phyloP scores from a whole-genome alignment of 306 rosid species.

The Aeschynomene evenia region DNA sequence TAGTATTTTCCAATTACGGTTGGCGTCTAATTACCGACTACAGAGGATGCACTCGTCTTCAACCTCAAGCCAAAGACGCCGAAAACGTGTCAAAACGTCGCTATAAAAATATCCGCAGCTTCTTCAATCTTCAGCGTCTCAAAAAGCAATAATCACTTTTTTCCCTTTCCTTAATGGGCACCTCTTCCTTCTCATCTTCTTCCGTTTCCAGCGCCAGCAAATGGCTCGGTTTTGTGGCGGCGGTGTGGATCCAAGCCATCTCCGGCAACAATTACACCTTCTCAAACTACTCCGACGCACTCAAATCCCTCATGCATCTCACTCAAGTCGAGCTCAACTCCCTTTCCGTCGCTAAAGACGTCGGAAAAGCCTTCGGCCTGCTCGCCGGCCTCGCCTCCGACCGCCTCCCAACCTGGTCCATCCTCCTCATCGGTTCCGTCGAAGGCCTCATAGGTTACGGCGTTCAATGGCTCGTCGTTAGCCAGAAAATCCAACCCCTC shows the following conservation, averaged over 20 bases:
- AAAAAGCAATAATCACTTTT: no score
- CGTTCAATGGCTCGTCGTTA: constrained; percentile 88
- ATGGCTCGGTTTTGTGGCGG: constrained; percentile 84
- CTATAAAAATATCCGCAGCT: not conserved
- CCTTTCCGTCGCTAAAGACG: constrained; percentile 81
- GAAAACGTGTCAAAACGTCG: not conserved
- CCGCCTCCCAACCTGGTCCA: constrained; percentile 61
- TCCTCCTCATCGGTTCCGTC: constrained; percentile 72
- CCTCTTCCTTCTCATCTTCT: not conserved
- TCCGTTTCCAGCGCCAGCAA: constrained; percentile 46
- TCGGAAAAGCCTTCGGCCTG: constrained; percentile 85
- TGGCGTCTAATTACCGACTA: not conserved
- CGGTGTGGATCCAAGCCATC: constrained; percentile 86
- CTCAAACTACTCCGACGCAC: constrained; percentile 81
- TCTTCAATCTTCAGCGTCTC: no score
- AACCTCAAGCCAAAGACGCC: not conserved
- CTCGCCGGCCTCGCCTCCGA: constrained; percentile 83
- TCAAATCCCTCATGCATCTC: constrained; percentile 78
- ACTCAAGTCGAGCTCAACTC: constrained; percentile 75
- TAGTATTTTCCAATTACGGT: no score
- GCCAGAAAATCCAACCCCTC: constrained; percentile 57
- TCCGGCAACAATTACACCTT: constrained; percentile 98
- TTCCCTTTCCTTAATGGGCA: constrained; percentile 39
- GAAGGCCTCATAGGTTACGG: constrained; percentile 88
- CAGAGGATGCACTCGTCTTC: not conserved